Base-by-base conservation (phyloP, 2,329 filamentous ascomycete species). In the Hypoxylon sp. region DNA sequence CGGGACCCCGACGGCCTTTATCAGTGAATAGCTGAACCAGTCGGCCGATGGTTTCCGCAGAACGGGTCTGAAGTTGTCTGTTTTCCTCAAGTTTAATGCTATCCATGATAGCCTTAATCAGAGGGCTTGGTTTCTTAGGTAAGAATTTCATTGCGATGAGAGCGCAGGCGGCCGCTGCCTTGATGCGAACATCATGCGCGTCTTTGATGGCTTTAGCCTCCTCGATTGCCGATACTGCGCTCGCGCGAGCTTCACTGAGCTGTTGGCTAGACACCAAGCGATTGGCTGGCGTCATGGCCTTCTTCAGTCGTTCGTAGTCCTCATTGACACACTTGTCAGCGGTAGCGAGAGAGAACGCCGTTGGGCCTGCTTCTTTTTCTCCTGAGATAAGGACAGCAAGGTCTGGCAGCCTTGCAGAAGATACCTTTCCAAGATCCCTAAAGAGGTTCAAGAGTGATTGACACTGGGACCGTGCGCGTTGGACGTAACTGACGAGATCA, bases 41-140 rank as follows among this genome's bases (percentile, higher is more conserved):
- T 38, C 86, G 87, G 4, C 93, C 93, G 54, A 99, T 91, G 2
- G 93, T 94, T 12, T 87, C 88, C 1, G 94, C 93, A 26, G 95
- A 97, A 22, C 95, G 91, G 71, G 87, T 88, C 77, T 99, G 96
- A 1, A 99, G 83, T 70, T 96, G 92, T 26, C 91, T 80, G 73
- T 96, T 98, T 73, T 97, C 96, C 76, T 99, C 96, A 36, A 89
- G 90, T 80, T 98, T 99, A 75, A 99, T 87, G 74, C 95, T 98
- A 77, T 99, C 96, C 96, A 99, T 99, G 79, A 99, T 92, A 2
- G 90, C 93, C 80, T 97, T 97, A 80, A 99, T 99, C 11, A 97
- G 88, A 16, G 90, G 87, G 66, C 93, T 93, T 8, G 95, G 93
- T 77, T 97, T 98, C 86, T 97, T 98, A 0, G 96, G 95, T 8